phyloP scores from a whole-genome alignment of 495 filamentous ascomycete species.

The Podospora australis region DNA sequence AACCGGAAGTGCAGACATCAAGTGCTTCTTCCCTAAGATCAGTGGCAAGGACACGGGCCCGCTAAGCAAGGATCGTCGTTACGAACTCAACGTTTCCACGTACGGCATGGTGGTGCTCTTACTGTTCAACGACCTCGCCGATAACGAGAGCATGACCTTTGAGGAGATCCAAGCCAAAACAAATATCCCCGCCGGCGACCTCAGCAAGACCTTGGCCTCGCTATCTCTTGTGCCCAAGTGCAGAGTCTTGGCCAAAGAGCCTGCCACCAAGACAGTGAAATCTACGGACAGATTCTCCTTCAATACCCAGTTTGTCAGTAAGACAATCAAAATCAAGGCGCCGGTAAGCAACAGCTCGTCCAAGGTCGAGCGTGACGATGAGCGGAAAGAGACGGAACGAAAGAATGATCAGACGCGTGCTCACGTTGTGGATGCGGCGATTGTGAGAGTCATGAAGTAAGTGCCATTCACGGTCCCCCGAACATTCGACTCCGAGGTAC shows the following conservation, averaged over 20 bases:
- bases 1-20: slow-evolving; percentile 75
- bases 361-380: slow-evolving; percentile 77
- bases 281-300: slow-evolving; percentile 74
- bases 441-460: slow-evolving; percentile 97
- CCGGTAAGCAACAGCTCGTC: slow-evolving; percentile 66
- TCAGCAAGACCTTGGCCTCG: slow-evolving; percentile 76
- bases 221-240: slow-evolving; percentile 82
- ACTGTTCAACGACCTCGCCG: slow-evolving; percentile 75
- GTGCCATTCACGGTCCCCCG: slow-evolving; percentile 32
- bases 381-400: slow-evolving; percentile 80
- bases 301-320: slow-evolving; percentile 77
- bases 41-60: slow-evolving; percentile 54
- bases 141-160: slow-evolving; percentile 61
- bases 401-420: slow-evolving; percentile 76
- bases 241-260: slow-evolving; percentile 73
- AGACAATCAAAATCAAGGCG: slow-evolving; percentile 74
- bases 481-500: too few species aligned
- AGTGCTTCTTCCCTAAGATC: slow-evolving; percentile 66
- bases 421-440: slow-evolving; percentile 75
- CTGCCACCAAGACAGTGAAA: slow-evolving; percentile 75
- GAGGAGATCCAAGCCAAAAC: slow-evolving; percentile 82
- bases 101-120: slow-evolving; percentile 86
- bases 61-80: slow-evolving; percentile 62
- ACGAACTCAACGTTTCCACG: slow-evolving; percentile 88
- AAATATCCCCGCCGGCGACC: slow-evolving; percentile 70